Percentiles rank a stretch among this genome's conserved stretches.
phyloP scores from a whole-genome alignment of 1,284 basidiomycete genomes.

The Cystobasidiaceae sp. region DNA sequence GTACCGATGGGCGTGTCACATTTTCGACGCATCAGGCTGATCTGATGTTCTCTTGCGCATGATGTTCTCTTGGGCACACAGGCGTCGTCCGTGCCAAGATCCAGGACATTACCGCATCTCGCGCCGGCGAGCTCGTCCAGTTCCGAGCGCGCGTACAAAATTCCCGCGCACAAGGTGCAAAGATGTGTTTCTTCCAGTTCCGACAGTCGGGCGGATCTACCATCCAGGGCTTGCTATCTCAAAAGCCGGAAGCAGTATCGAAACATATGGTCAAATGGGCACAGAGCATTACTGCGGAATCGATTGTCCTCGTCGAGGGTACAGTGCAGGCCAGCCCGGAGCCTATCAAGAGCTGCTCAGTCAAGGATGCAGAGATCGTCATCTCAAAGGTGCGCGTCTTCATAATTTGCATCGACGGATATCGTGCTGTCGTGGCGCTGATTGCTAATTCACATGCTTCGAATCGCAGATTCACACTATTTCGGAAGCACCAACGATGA shows the following conservation, averaged over 20 bases:
- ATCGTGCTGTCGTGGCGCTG: too few species aligned
- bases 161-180: conserved; percentile 75
- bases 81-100: conserved; percentile 56
- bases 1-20: background rate
- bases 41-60: background rate
- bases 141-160: conserved; percentile 89
- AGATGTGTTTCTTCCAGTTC: conserved; percentile 90
- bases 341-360: conserved; percentile 82
- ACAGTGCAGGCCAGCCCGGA: conserved; percentile 75
- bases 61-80: too few species aligned
- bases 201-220: conserved; percentile 66
- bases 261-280: conserved; percentile 98
- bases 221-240: conserved; percentile 78
- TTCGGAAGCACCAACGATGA: conserved; percentile 60
- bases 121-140: conserved; percentile 71
- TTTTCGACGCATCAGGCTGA: background rate
- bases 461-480: conserved; percentile 66
- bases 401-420: too few species aligned
- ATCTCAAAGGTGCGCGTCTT: conserved; percentile 67
- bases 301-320: conserved; percentile 84
- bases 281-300: conserved; percentile 71
- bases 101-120: conserved; percentile 59
- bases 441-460: background rate
- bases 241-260: conserved; percentile 75
- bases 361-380: conserved; percentile 83